phyloP scores from a whole-genome alignment of 2,329 filamentous ascomycete genomes.

The Domatiomyces globalis region DNA sequence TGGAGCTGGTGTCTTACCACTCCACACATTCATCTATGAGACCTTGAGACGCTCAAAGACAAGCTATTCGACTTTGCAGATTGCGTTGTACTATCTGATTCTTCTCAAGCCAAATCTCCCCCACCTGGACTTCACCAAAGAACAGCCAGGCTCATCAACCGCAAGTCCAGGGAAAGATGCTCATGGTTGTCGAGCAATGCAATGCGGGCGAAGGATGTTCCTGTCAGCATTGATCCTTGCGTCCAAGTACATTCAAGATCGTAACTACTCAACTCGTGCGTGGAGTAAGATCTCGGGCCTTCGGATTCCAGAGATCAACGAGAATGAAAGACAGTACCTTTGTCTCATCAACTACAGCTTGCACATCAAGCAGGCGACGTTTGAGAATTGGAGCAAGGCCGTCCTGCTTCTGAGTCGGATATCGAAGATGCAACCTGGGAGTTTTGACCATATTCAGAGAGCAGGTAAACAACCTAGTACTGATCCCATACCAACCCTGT shows the following conservation, averaged over 20 bases:
- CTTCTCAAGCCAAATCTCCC: conserved; percentile 85
- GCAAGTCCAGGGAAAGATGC: conserved; percentile 25
- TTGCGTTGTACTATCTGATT: conserved; percentile 90
- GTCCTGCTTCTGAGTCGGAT: conserved; percentile 44
- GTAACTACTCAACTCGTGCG: conserved; percentile 91
- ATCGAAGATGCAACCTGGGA: conserved; percentile 9
- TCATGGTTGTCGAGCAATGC: conserved; percentile 54
- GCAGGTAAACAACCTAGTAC: background rate
- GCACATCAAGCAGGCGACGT: conserved; percentile 77
- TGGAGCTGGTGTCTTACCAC: conserved; percentile 64
- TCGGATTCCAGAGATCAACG: conserved; percentile 84
- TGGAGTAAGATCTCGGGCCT: conserved; percentile 99
- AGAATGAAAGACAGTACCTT: conserved; percentile 88
- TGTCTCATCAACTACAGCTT: conserved; percentile 85
- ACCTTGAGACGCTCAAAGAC: conserved; percentile 87
- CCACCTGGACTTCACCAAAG: conserved; percentile 68
- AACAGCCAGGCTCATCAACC: conserved; percentile 38
- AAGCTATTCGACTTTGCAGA: conserved; percentile 93
- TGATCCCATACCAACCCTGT: background rate
- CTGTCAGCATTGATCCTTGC: conserved; percentile 85
- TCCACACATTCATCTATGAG: conserved; percentile 95
- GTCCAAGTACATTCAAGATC: conserved; percentile 94
- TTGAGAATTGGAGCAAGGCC: conserved; percentile 87
- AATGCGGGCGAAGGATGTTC: conserved; percentile 96
- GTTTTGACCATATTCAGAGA: background rate